Evolutionary conservation across 352 stramenopile species (phyloP).

Genomic region (Pythium vanterpoolii): DNA sequence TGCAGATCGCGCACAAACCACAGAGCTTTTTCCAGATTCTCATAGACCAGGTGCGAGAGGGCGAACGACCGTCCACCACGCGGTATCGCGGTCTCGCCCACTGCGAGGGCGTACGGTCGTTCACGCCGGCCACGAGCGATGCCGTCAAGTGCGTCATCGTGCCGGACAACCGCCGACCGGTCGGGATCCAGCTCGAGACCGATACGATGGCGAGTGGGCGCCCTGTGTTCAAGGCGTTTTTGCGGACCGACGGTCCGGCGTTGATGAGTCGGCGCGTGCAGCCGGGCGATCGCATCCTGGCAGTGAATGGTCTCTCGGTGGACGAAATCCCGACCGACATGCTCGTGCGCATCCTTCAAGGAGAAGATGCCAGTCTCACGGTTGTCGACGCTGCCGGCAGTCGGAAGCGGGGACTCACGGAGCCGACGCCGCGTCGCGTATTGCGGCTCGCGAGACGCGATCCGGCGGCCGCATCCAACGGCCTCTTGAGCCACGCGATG

Average conservation of each 20-base stretch:
- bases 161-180: constrained; percentile 20
- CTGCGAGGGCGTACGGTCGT: constrained; percentile 18
- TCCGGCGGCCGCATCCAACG: not conserved
- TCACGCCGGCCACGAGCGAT: not conserved
- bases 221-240: constrained; percentile 34
- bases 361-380: not conserved
- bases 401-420: not conserved
- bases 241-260: constrained; percentile 23
- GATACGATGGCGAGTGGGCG: constrained; percentile 28
- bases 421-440: not conserved
- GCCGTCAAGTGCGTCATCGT: constrained; percentile 26
- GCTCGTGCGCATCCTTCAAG: constrained; percentile 24
- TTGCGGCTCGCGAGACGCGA: not conserved
- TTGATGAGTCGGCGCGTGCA: not conserved
- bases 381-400: not conserved
- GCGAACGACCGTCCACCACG: constrained; percentile 6
- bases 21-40: constrained; percentile 1
- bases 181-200: constrained; percentile 37
- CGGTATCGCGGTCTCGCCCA: constrained; percentile 16
- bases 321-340: constrained; percentile 30
- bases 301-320: constrained; percentile 27
- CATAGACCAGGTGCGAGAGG: not conserved
- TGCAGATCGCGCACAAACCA: constrained; percentile 4
- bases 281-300: constrained; percentile 25
- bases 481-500: constrained; percentile 8